Evolutionary conservation across 1,284 basidiomycete species (phyloP).

Genomic region (Sanghuangporus baumii): DNA sequence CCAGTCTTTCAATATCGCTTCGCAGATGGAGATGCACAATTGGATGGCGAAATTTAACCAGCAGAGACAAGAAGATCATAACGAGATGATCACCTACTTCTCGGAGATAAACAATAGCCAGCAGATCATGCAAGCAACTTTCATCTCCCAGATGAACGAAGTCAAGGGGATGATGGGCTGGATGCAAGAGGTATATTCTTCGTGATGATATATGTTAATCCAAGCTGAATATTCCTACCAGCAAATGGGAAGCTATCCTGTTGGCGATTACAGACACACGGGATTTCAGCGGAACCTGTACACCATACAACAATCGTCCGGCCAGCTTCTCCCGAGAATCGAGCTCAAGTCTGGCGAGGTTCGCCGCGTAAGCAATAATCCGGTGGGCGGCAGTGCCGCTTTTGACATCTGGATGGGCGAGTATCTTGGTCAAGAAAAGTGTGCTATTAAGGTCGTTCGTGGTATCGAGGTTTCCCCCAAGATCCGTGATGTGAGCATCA

Average conservation of each 20-base stretch:
- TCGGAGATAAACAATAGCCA: slow-evolving; percentile 38
- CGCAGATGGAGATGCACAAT: slow-evolving; percentile 37
- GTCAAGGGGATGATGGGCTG: slow-evolving; percentile 39
- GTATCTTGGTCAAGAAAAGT: slow-evolving; percentile 47
- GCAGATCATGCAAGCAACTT: slow-evolving; percentile 28
- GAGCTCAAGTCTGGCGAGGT: slow-evolving; percentile 48
- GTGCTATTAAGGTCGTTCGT: slow-evolving; percentile 50
- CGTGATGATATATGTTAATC: background rate
- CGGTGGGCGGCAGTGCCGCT: slow-evolving; percentile 42
- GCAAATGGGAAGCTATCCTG: slow-evolving; percentile 31
- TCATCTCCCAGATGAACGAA: slow-evolving; percentile 26
- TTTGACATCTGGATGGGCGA: slow-evolving; percentile 50
- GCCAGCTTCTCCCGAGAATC: slow-evolving; percentile 41
- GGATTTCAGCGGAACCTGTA: slow-evolving; percentile 45
- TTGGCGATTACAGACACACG: slow-evolving; percentile 31
- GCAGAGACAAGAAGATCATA: slow-evolving; percentile 35
- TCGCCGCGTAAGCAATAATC: slow-evolving; percentile 38
- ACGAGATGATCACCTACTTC: slow-evolving; percentile 36
- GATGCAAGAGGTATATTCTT: slow-evolving; percentile 37
- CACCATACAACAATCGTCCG: slow-evolving; percentile 37
- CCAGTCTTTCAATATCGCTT: slow-evolving; percentile 39
- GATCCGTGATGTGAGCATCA: slow-evolving; percentile 33
- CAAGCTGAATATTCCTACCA: slow-evolving; percentile 16
- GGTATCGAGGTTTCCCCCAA: slow-evolving; percentile 41
- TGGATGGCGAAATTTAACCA: slow-evolving; percentile 41